Evolutionary conservation across 1,139 yeast species (phyloP), one percentile per base, ranked within the genome.

Genomic region (Pichia sp.): DNA sequence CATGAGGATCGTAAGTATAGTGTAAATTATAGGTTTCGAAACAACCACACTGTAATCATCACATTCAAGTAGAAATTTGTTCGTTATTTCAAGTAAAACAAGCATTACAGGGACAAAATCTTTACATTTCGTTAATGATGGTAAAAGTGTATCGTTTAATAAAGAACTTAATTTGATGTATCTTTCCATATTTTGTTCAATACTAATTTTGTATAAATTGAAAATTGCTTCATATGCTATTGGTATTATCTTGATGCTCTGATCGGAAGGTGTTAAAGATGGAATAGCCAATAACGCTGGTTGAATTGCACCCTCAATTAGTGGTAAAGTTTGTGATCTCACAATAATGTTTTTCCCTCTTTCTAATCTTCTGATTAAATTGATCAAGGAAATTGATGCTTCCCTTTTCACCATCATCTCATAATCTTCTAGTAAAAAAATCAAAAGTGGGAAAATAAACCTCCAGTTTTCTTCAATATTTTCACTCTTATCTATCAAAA

Each of bases 231-330:
- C 38, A 26, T 59, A 59, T 0, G 58, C 52, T 11, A 43, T 21
- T 1, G 52, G 51, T 2, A 59, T 38, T 5, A 56, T 44, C 5
- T 19, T 1, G 2, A 35, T 23, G 8, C 56, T 51, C 25, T 52
- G 49, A 3, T 38, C 39, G 4, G 39, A 44, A 0, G 61, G 56
- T 4, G 60, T 56, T 19, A 54, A 47, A 4, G 54, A 35, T 2
- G 62, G 62, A 25, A 59, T 42, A 10, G 58, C 47, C 23, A 59
- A 37, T 12, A 59, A 34, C 24, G 53, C 45, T 3, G 62, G 60
- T 5, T 49, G 38, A 4, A 59, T 42, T 2, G 55, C 41, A 5
- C 44, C 52, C n/a, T 41, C 46, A 4, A 59, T 37, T 11, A 59
- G 34, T 4, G 49, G 41, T 10, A 41, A 39, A 9, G 57, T 44